A percentile compares a stretch with the other conserved stretches of the same genome.
phyloP scores from a whole-genome alignment of 2,329 filamentous ascomycete genomes.

The Trichophyton rubrum region DNA sequence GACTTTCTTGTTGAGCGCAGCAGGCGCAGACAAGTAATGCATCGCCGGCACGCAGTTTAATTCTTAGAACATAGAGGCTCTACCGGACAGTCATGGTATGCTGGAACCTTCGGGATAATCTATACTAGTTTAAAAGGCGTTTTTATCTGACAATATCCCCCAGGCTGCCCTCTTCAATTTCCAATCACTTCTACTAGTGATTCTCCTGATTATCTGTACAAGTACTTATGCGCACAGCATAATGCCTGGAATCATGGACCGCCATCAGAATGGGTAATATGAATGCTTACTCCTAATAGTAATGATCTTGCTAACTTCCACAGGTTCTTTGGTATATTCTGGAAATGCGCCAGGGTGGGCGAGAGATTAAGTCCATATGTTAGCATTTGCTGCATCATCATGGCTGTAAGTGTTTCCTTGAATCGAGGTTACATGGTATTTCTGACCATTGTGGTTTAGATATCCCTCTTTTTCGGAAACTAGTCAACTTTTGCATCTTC shows the following conservation, averaged over 20 bases:
- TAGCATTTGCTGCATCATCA: constrained; percentile 79
- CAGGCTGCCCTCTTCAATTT: constrained; percentile 98
- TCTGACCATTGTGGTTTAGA: constrained; percentile 4
- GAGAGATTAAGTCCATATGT: constrained; percentile 92
- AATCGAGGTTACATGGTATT: neutral
- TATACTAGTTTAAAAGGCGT: neutral
- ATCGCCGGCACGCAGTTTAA: neutral
- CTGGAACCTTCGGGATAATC: too few relatives aligned
- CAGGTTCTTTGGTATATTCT: constrained; percentile 74
- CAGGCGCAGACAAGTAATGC: neutral
- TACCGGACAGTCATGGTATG: neutral
- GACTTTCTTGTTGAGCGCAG: neutral
- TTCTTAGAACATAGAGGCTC: neutral
- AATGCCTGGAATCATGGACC: constrained; percentile 78
- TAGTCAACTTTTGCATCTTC: constrained; percentile 4
- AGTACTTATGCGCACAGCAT: constrained; percentile 86
- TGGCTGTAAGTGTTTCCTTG: constrained; percentile 59
- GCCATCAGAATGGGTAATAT: constrained; percentile 75
- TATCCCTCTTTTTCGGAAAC: constrained; percentile 15
- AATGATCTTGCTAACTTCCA: neutral
- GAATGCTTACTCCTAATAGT: neutral
- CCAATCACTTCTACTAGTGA: constrained; percentile 85
- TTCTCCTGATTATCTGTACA: constrained; percentile 91
- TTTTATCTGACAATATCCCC: neutral
- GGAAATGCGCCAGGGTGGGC: constrained; percentile 88